phyloP scores from a whole-genome alignment of 495 filamentous ascomycete genomes.

The Annulohypoxylon nitens region DNA sequence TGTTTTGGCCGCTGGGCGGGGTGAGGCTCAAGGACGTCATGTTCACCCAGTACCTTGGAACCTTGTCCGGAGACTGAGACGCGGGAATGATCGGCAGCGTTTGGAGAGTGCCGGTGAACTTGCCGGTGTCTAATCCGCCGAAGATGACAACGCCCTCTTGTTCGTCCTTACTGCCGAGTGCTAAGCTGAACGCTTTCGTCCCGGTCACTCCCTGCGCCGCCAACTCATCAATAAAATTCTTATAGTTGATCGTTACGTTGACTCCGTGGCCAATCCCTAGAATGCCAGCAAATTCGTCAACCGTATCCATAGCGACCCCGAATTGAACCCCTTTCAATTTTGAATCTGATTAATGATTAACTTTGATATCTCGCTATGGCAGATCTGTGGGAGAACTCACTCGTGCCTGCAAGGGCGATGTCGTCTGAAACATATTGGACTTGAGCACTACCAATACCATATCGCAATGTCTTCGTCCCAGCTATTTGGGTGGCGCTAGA shows the following conservation, averaged over 20 bases:
- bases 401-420: conserved; percentile 56
- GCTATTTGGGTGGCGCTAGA: conserved; percentile 51
- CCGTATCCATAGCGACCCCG: conserved; percentile 56
- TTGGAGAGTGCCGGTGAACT: conserved; percentile 79
- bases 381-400: conserved; percentile 14
- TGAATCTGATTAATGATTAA: conserved; percentile 36
- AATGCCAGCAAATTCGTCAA: conserved; percentile 62
- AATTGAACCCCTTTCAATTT: conserved; percentile 58
- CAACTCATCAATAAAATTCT: conserved; percentile 62
- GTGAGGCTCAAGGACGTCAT: conserved; percentile 70
- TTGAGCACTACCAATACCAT: conserved; percentile 61
- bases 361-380: neutral
- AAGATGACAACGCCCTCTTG: conserved; percentile 85
- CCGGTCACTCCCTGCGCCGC: conserved; percentile 55
- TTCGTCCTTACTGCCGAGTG: conserved; percentile 61
- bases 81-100: conserved; percentile 74
- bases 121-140: conserved; percentile 88
- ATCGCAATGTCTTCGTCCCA: conserved; percentile 53
- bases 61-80: conserved; percentile 55
- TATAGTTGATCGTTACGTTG: conserved; percentile 57
- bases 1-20: conserved; percentile 58
- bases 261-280: conserved; percentile 62
- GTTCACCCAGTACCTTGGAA: conserved; percentile 69
- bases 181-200: conserved; percentile 63
- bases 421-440: conserved; percentile 61